phyloP scores from a whole-genome alignment of 352 stramenopile genomes.

The Globisporangium sylvaticum region DNA sequence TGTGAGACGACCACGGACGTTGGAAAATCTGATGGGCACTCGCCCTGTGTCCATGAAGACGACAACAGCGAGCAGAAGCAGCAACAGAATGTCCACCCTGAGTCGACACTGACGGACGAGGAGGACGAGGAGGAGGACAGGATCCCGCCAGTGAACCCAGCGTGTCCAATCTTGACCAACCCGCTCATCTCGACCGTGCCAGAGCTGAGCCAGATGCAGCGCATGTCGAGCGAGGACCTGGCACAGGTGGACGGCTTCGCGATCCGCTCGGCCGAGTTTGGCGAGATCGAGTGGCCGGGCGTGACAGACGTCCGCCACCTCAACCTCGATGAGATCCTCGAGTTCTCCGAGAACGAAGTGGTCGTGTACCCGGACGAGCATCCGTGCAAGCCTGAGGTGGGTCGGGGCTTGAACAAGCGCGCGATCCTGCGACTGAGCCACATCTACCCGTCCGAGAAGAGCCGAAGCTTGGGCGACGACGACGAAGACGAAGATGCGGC shows the following conservation, averaged over 20 bases:
- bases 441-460: constrained; percentile 25
- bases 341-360: constrained; percentile 32
- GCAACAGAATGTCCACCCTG: background rate
- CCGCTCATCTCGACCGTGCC: constrained; percentile 43
- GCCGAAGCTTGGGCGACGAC: background rate
- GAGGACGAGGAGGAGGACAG: background rate
- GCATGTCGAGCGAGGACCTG: constrained; percentile 37
- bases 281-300: constrained; percentile 38
- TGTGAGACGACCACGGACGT: background rate
- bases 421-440: constrained; percentile 34
- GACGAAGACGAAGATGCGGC: constrained; percentile 11
- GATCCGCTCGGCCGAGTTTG: constrained; percentile 29
- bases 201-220: constrained; percentile 23
- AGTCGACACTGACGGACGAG: background rate
- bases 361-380: constrained; percentile 44
- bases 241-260: constrained; percentile 34
- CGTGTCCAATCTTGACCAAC: constrained; percentile 29
- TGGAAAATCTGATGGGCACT: background rate
- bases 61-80: background rate
- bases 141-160: background rate
- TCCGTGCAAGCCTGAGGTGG: constrained; percentile 33
- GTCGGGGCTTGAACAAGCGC: constrained; percentile 40
- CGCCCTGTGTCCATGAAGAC: background rate
- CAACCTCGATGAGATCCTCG: constrained; percentile 40
- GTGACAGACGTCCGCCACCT: constrained; percentile 40